Conservation (phyloP, 176 grass and related monocot species). For the Tillandsia leiboldiana region DNA sequence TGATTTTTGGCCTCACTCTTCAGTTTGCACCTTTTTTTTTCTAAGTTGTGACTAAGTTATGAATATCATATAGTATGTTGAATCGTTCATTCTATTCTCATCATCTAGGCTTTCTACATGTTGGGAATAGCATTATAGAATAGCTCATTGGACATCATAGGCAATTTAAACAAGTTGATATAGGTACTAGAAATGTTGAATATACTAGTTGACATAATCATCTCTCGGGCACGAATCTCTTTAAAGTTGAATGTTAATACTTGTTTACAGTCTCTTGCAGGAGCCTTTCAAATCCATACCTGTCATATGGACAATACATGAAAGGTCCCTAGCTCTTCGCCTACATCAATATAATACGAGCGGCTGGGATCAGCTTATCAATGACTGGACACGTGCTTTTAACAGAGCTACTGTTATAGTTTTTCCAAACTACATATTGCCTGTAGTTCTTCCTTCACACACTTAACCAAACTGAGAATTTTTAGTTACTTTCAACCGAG, state of each 20-base stretch:
- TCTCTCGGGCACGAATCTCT: background rate
- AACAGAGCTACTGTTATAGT: slow-evolving; percentile 71
- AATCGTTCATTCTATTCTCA: too few species aligned
- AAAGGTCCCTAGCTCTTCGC: slow-evolving; percentile 54
- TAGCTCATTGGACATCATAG: too few species aligned
- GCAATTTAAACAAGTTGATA: too few species aligned
- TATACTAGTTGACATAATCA: background rate
- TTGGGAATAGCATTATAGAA: too few species aligned
- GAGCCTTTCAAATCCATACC: slow-evolving; percentile 98
- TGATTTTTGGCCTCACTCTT: too few species aligned
- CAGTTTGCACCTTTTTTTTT: too few species aligned
- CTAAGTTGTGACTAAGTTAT: too few species aligned
- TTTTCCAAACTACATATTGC: slow-evolving; percentile 79
- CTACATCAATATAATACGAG: slow-evolving; percentile 47
- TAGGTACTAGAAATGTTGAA: too few species aligned
- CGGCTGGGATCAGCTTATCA: slow-evolving; percentile 54
- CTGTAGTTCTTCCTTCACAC: slow-evolving; percentile 47
- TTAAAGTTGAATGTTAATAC: slow-evolving; percentile 12
- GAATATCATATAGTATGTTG: too few species aligned
- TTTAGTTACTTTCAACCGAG: background rate
- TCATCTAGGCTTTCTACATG: too few species aligned
- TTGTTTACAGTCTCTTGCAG: slow-evolving; percentile 68
- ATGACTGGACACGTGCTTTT: slow-evolving; percentile 80
- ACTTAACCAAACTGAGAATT: slow-evolving; percentile 8
- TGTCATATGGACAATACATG: slow-evolving; percentile 91